Conservation (phyloP, 108 stramenopile species). For the Nitzschia sp. region DNA sequence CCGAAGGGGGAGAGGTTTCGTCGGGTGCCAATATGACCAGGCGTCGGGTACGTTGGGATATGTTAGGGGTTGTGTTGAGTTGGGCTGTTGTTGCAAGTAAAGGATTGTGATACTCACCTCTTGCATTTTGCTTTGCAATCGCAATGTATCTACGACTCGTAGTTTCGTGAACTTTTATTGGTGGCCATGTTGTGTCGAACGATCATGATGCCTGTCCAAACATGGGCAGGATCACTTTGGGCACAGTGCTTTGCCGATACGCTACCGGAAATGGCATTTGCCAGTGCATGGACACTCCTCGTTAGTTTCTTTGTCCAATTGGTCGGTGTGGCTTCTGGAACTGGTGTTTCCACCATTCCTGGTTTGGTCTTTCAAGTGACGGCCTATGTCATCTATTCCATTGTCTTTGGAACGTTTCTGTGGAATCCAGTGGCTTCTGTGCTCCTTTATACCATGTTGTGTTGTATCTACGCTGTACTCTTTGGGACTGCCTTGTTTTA, state of each 20-base stretch:
- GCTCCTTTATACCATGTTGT: conserved; percentile 47
- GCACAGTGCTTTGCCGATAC: conserved; percentile 50
- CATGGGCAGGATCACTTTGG: conserved; percentile 39
- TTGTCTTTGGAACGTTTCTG: conserved; percentile 34
- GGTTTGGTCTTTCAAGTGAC: conserved; percentile 33
- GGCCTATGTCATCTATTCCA: conserved; percentile 38
- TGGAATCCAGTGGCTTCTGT: conserved; percentile 38
- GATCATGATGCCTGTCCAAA: conserved; percentile 45
- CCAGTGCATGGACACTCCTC: conserved; percentile 51
- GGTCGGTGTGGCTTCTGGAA: conserved; percentile 47
- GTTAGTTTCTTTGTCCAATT: conserved; percentile 60
- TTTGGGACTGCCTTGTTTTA: conserved; percentile 45
- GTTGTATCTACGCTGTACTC: conserved; percentile 49
- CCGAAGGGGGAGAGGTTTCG: conserved; percentile 10
- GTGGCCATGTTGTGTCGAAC: conserved; percentile 36
- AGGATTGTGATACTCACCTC: too few relatives aligned
- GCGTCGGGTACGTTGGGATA: conserved; percentile 7
- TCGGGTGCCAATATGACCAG: conserved; percentile 17
- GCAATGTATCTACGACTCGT: neutral
- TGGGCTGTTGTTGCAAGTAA: too few relatives aligned
- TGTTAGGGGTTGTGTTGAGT: too few relatives aligned
- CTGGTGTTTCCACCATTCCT: conserved; percentile 16
- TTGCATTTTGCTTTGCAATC: neutral
- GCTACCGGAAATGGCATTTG: conserved; percentile 55
- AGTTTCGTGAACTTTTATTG: conserved; percentile 47